phyloP scores from a whole-genome alignment of 768 basidiomycete genomes.

The Agaricus blazei region DNA sequence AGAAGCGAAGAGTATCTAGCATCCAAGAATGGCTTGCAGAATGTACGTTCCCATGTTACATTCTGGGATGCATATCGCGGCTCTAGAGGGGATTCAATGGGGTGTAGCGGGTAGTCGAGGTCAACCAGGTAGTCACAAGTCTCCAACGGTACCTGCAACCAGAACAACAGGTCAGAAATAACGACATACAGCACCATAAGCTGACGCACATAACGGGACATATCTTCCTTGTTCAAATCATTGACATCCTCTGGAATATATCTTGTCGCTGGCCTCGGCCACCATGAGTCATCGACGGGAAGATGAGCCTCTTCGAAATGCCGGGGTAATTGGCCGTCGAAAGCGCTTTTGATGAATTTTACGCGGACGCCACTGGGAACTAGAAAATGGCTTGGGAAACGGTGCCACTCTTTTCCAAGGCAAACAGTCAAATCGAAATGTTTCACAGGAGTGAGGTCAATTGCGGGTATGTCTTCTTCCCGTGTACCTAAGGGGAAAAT shows the following conservation, averaged over 20 bases:
- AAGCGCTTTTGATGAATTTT: slow-evolving; percentile 90
- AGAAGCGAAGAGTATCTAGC: slow-evolving; percentile 63
- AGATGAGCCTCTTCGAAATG: slow-evolving; percentile 46
- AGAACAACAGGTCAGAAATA: slow-evolving; percentile 2
- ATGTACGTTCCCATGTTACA: slow-evolving; percentile 75
- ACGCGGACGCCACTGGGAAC: slow-evolving; percentile 79
- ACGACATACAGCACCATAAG: slow-evolving; percentile 2
- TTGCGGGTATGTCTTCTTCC: slow-evolving; percentile 40
- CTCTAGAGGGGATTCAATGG: slow-evolving; percentile 51
- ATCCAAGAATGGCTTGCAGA: slow-evolving; percentile 83
- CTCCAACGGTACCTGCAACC: slow-evolving; percentile 54
- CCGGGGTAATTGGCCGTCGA: slow-evolving; percentile 82
- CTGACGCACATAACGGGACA: slow-evolving; percentile 64
- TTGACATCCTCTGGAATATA: slow-evolving; percentile 67
- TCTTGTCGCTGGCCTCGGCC: slow-evolving; percentile 60
- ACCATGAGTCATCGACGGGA: slow-evolving; percentile 22
- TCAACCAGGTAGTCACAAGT: slow-evolving; percentile 91
- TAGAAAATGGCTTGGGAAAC: slow-evolving; percentile 88
- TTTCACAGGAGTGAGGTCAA: slow-evolving; percentile 66
- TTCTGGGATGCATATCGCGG: slow-evolving; percentile 73
- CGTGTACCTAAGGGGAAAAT: slow-evolving; percentile 29
- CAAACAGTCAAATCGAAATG: slow-evolving; percentile 75
- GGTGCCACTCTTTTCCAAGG: slow-evolving; percentile 92
- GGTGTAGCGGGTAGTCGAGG: slow-evolving; percentile 76
- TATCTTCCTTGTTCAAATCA: slow-evolving; percentile 80